Evolutionary conservation across 1,284 basidiomycete species (phyloP), one percentile per base, ranked within the genome.

Genomic region (Melampsora americana): DNA sequence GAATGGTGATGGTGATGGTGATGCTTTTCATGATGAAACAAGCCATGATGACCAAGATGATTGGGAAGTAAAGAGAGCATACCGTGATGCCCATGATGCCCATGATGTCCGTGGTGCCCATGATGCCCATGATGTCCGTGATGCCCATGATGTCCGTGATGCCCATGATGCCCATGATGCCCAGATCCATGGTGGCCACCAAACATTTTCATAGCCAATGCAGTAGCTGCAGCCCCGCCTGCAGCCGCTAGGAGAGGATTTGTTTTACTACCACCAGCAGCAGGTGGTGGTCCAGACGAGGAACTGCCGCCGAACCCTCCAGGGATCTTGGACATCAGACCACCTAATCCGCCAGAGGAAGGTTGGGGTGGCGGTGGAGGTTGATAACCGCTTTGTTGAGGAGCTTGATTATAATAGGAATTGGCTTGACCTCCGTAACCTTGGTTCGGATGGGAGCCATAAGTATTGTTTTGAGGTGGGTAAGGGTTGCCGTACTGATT

Each of bases 161-260:
- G 66, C 2, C 30, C 48, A 30, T 30, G 46, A 26, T 50, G 46
- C 48, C 53, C 44, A 53, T 35, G 32, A 12, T 26, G 16, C 0
- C 66, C 66, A 35, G 35, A 7, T n/a, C 44, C 44, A 20, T 69
- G 30, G 3, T 59, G 50, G 7, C 68, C 68, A 12, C 68, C 68
- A 26, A 69, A 39, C 2, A 69, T 26, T 30, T 69, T 69, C 2
- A 50, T 59, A 23, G 68, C 68, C 26, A 69, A 23, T 1, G 39
- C 56, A 3, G 68, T 53, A 14, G 68, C 68, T 23, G 53, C 68
- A 6, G 68, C 68, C 1, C 68, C 68, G 0, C 68, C 68, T 1
- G 53, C 68, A 7, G 48, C 68, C 30, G 68, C 68, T 5, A 69
- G n/a, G 3, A 69, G 56, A 6, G 68, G 68, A 59, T 69, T 69